A percentile compares a stretch with the other conserved stretches of the same genome.
These are phyloP conservation scores for Botrytis fragariae DNA, from an alignment of 2,329 filamentous ascomycete species.

Conservation along the genomic window DNA sequence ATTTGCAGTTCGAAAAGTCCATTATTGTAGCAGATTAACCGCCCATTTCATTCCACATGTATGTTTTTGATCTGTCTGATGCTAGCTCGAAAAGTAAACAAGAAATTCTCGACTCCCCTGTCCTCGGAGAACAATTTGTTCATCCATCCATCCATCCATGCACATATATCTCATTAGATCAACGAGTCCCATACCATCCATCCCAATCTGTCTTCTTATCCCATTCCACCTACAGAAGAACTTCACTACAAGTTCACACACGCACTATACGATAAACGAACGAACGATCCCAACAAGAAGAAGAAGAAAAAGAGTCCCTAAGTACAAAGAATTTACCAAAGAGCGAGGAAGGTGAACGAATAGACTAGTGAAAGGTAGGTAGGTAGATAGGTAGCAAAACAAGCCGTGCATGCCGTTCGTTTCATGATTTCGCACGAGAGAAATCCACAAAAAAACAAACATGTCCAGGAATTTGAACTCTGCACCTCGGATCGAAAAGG, in stretches of 20 bases:
- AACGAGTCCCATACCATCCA: neutral
- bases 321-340: constrained; percentile 8
- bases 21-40: neutral
- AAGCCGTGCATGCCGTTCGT: constrained; percentile 1
- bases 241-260: neutral
- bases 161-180: constrained; percentile 1
- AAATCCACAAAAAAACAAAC: neutral
- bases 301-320: neutral
- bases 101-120: neutral
- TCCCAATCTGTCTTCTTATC: neutral
- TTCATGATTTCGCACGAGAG: neutral
- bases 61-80: neutral
- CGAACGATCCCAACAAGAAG: neutral
- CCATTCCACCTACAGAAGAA: neutral
- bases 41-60: neutral
- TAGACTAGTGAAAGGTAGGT: constrained; percentile 2
- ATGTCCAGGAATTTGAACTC: neutral
- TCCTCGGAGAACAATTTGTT: neutral
- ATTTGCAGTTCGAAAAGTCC: neutral
- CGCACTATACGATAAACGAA: neutral
- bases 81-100: neutral
- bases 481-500: neutral
- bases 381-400: constrained; percentile 17
- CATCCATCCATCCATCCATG: neutral
- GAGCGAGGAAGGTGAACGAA: constrained; percentile 20